Base-by-base conservation (phyloP, 2,329 filamentous ascomycete species). In the Metarhizium guizhouense region DNA sequence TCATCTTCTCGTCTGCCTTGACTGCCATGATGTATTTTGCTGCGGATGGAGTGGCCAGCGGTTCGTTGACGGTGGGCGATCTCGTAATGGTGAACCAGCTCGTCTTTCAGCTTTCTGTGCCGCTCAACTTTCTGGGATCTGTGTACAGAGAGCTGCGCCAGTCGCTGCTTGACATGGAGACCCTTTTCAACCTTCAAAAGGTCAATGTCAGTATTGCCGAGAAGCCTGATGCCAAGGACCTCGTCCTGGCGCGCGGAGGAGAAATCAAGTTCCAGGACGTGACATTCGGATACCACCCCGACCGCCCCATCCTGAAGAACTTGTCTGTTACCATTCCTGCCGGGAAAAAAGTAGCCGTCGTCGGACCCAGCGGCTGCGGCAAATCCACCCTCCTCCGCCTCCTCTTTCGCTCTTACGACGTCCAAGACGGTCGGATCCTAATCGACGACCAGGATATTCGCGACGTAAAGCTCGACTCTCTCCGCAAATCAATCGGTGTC, bases 21-120 rank as follows among this genome's bases (percentile, higher is more conserved):
- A 96, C 94, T 0, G 87, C 83, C 32, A 99, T 99, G 93, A 99
- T 99, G 94, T 97, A 95, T 68, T 81, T 97, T 56, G 94, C 92
- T 6, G 90, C 90, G 29, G 84, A 93, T 64, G 95, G 95, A 40
- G 91, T 99, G 1, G 90, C 90, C 1, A 78, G 76, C 3, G 93
- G 93, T 14, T 76, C 78, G 6, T 74, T 99, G 64, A 96, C 93
- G 0, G 92, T 99, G 14, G 94, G 94, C 57, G 95, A 99, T 68
- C 79, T 99, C 36, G 94, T 99, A 67, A 95, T 99, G 90, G 90
- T 99, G 62, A 99, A 99, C 70, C 94, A 97, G 76, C 85, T 99
- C 18, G 92, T 99, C 57, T 99, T 99, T 74, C 94, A 99, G 73
- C 85, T 99, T 6, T 96, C 91, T 0, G 90, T 99, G 4, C 94